Evolutionary conservation across 306 rosid species (phyloP).

Genomic region (Lotus japonicus): DNA sequence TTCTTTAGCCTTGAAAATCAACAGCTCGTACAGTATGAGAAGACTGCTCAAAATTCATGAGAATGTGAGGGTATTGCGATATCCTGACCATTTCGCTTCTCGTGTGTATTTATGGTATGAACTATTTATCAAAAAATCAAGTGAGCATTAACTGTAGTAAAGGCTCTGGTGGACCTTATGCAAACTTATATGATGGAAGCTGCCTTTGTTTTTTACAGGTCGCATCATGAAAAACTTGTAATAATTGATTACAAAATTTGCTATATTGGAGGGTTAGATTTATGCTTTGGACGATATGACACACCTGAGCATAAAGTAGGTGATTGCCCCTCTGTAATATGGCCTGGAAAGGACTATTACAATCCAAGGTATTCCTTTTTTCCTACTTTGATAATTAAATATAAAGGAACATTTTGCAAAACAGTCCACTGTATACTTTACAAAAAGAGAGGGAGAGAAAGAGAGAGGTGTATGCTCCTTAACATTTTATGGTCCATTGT

Average conservation of each 20-base stretch:
- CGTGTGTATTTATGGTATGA: slow-evolving; percentile 91
- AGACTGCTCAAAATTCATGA: slow-evolving; percentile 84
- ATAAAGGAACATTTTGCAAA: neutral
- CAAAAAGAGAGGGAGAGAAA: neutral
- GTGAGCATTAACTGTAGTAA: slow-evolving; percentile 10
- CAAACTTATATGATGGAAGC: slow-evolving; percentile 8
- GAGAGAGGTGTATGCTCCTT: neutral
- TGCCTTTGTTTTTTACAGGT: slow-evolving; percentile 63
- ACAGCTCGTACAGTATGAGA: slow-evolving; percentile 83
- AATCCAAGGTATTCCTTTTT: slow-evolving; percentile 68
- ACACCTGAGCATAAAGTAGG: slow-evolving; percentile 88
- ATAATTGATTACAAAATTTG: slow-evolving; percentile 89
- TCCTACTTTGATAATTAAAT: neutral
- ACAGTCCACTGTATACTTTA: neutral
- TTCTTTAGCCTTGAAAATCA: slow-evolving; percentile 91
- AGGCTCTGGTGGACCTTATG: slow-evolving; percentile 20
- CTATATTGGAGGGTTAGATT: slow-evolving; percentile 92
- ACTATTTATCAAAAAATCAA: slow-evolving; percentile 5
- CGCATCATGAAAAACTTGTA: slow-evolving; percentile 99
- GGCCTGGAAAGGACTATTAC: slow-evolving; percentile 99
- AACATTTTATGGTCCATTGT: neutral
- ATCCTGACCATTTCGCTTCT: slow-evolving; percentile 83
- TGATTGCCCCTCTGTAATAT: slow-evolving; percentile 63
- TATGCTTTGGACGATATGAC: slow-evolving; percentile 99
- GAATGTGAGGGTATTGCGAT: slow-evolving; percentile 88